Percentiles rank a stretch among this genome's conserved stretches.
Conservation (phyloP, 257 asterid genomes). For the Solanum pimpinellifolium region DNA sequence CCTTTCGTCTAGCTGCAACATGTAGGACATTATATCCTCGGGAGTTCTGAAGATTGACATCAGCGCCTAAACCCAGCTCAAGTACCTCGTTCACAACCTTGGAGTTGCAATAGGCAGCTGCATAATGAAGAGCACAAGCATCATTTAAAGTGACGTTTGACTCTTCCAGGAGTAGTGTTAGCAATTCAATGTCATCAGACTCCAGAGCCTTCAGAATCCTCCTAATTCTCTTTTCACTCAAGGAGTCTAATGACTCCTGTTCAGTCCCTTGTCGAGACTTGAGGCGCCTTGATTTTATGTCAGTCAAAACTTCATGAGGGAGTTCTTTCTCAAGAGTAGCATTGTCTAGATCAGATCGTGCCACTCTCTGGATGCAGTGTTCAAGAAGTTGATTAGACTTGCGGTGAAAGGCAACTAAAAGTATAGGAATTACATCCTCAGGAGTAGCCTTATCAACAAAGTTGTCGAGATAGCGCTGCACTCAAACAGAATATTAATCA, state of each 20-base stretch:
- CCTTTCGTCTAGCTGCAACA: conserved; percentile 86
- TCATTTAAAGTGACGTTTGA: conserved; percentile 53
- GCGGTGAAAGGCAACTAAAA: conserved; percentile 50
- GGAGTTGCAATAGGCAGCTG: conserved; percentile 70
- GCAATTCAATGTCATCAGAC: conserved; percentile 58
- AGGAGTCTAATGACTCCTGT: conserved; percentile 21
- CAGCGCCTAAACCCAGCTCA: conserved; percentile 27
- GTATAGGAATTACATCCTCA: conserved; percentile 72
- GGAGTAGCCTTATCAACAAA: conserved; percentile 62
- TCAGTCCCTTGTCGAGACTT: conserved; percentile 27
- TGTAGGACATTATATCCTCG: conserved; percentile 77
- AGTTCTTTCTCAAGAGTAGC: conserved; percentile 65
- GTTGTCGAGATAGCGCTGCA: conserved; percentile 62
- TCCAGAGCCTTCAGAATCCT: conserved; percentile 70
- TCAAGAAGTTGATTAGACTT: conserved; percentile 34
- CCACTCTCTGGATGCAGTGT: conserved; percentile 43
- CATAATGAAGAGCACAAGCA: conserved; percentile 77
- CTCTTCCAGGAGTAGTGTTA: conserved; percentile 54
- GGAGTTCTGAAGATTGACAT: conserved; percentile 50
- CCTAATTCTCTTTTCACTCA: conserved; percentile 36
- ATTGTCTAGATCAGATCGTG: conserved; percentile 49
- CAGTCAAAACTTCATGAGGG: conserved; percentile 28
- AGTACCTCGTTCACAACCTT: conserved; percentile 58
- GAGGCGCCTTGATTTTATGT: conserved; percentile 32
- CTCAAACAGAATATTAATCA: not conserved